Conservation (phyloP, 192 early-diverging fungal species). For the Ambispora gerdemannii region DNA sequence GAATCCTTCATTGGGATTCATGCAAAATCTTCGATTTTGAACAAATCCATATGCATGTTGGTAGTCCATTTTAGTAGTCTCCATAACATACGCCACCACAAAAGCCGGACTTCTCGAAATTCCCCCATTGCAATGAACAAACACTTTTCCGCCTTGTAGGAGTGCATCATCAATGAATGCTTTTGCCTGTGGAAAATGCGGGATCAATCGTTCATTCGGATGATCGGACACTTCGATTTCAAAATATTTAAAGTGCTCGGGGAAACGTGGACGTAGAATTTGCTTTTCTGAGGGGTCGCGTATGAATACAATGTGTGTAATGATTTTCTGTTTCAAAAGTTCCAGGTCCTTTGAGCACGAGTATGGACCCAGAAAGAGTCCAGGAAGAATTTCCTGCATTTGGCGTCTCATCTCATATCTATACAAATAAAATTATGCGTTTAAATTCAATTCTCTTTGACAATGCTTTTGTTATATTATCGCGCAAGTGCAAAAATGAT, state of each 20-base stretch:
- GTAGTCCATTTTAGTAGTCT: conserved; percentile 61
- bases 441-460: neutral
- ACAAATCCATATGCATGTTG: conserved; percentile 75
- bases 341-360: conserved; percentile 59
- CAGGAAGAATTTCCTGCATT: conserved; percentile 74
- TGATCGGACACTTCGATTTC: conserved; percentile 76
- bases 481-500: no score
- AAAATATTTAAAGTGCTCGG: conserved; percentile 58
- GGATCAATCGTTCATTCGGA: conserved; percentile 80
- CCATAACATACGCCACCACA: conserved; percentile 89
- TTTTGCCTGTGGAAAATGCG: conserved; percentile 63
- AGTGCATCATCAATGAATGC: conserved; percentile 55
- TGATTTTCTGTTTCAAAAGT: conserved; percentile 49
- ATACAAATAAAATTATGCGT: neutral
- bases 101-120: conserved; percentile 83
- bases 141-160: conserved; percentile 47
- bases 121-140: conserved; percentile 76
- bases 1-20: conserved; percentile 79
- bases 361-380: conserved; percentile 79
- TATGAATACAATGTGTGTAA: conserved; percentile 79
- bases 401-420: conserved; percentile 77
- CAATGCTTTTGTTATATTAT: no score
- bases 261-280: conserved; percentile 55
- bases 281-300: conserved; percentile 64
- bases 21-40: conserved; percentile 83